Base-by-base conservation (phyloP, 2,329 filamentous ascomycete genomes). In the Zymoseptoria brevis region DNA sequence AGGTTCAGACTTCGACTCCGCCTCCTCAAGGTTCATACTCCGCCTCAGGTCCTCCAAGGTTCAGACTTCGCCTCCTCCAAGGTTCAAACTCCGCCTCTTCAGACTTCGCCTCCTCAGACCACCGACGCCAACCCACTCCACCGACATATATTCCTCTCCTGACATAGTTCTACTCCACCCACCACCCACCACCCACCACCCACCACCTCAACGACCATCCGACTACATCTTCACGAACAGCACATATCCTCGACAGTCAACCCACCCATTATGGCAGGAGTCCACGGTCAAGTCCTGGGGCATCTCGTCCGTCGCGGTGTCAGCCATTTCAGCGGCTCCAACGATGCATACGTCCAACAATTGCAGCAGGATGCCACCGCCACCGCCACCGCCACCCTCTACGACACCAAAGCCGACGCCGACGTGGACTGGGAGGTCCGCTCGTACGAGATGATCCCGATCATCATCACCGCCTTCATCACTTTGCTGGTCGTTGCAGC, bases 401-500 rank as follows among this genome's bases (percentile, higher is more conserved):
- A 68, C 63, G 68, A 71, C 16, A 54, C 68, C 11, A n/a, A 45
- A 4, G 35, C 35, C 11, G 35, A 45, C 35, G 60, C 66, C 11
- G 66, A 61, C 9, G 62, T 63, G 11, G 59, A 62, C 19, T 62
- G 65, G 60, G 66, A 68, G 52, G 56, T 71, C 50, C 58, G 67
- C 50, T 61, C 63, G 11, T 57, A 56, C 56, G 67, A 72, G 58
- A 64, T 69, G 55, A 53, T 71, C 35, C 68, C 69, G 3, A 57
- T 71, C 62, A 60, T 68, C 35, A 60, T 74, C 55, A 77, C 75
- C 53, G 70, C 70, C 55, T 55, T 76, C 54, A 53, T 72, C 58
- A 67, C 80, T 71, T 57, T 77, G 68, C 50, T 81, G 68, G 60
- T 75, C 59, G 59, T 77, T 50, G 70, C 69, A 62, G 72, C 76